Conservation (phyloP, 495 filamentous ascomycete genomes). For the Penicillium lagena region DNA sequence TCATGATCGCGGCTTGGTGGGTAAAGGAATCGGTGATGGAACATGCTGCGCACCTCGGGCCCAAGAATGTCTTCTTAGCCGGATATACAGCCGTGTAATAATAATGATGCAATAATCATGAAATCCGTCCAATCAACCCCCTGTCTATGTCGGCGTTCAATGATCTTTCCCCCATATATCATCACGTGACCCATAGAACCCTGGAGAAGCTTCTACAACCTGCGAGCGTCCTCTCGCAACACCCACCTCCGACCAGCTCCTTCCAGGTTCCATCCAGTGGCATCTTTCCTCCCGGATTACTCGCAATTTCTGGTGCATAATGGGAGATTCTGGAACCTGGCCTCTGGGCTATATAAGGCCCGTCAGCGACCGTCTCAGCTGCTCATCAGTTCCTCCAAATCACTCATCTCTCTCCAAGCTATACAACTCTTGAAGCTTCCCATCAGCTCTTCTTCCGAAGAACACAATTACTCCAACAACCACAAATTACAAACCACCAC, state of each 20-base stretch:
- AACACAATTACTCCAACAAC: neutral
- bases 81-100: too few species aligned
- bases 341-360: neutral
- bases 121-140: too few species aligned
- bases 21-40: too few species aligned
- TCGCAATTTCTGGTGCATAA: too few species aligned
- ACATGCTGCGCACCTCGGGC: too few species aligned
- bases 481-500: neutral
- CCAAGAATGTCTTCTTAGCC: too few species aligned
- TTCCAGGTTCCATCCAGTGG: neutral
- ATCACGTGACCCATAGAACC: conserved; percentile 22
- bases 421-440: conserved; percentile 1
- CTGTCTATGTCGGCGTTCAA: too few species aligned
- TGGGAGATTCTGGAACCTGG: neutral
- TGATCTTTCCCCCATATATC: neutral
- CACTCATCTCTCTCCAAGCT: neutral
- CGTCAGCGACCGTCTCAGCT: neutral
- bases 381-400: neutral
- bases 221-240: conserved; percentile 1
- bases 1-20: too few species aligned
- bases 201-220: conserved; percentile 21
- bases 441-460: neutral
- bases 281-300: too few species aligned
- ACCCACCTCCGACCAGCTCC: neutral
- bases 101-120: too few species aligned